Evolutionary conservation across 75 land plant species (phyloP).

Genomic region (Larix kaempferi): DNA sequence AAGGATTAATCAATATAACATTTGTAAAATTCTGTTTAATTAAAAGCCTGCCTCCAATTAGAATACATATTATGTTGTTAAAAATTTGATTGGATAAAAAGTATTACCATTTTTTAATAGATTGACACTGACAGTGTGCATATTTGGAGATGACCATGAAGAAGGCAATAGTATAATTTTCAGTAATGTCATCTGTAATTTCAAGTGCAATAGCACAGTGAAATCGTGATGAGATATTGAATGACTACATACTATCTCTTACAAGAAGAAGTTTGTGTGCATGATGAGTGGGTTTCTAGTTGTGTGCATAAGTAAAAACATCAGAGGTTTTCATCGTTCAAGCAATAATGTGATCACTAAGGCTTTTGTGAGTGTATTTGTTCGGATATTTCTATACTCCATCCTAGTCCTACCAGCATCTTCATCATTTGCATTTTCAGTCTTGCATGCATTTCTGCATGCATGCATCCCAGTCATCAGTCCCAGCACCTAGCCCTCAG

Average conservation of each 20-base stretch:
- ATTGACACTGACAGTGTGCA: not conserved
- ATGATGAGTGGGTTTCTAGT: not conserved
- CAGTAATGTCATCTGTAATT: not conserved
- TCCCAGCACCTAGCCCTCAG: no score
- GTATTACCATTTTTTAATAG: not conserved
- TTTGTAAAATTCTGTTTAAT: not conserved
- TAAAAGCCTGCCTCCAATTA: not conserved
- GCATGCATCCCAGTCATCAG: no score
- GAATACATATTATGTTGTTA: not conserved
- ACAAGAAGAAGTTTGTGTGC: not conserved
- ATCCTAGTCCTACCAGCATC: no score
- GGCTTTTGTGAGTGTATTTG: not conserved
- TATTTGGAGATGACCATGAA: not conserved
- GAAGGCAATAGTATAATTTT: not conserved
- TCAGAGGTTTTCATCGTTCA: not conserved
- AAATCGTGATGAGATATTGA: not conserved
- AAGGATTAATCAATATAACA: not conserved
- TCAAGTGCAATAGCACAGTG: not conserved
- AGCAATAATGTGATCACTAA: not conserved
- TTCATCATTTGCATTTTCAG: no score
- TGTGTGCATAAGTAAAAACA: not conserved
- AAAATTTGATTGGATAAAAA: not conserved
- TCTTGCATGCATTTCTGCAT: no score
- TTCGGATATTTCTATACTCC: no score
- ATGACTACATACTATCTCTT: not conserved